Evolutionary conservation across 192 early-diverging fungal genomes (phyloP).

Genomic region (Obelidium mucronatum): DNA sequence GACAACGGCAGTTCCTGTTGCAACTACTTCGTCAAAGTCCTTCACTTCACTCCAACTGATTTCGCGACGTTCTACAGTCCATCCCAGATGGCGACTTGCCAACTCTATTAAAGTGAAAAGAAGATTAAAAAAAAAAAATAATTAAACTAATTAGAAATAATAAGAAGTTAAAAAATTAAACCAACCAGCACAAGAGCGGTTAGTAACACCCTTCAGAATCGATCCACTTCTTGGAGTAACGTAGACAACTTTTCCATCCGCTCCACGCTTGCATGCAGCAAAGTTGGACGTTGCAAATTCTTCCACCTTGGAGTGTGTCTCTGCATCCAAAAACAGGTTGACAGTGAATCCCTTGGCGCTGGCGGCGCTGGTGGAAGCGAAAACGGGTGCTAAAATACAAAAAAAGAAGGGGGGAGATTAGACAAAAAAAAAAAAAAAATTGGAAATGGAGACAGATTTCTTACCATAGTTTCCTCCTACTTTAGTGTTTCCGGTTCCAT

Average conservation of each 20-base stretch:
- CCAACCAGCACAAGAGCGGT: slow-evolving; percentile 45
- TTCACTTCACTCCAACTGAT: slow-evolving; percentile 65
- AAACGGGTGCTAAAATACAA: slow-evolving; percentile 53
- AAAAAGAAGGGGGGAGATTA: too few species aligned
- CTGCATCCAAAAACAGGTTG: slow-evolving; percentile 75
- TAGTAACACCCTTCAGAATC: slow-evolving; percentile 74
- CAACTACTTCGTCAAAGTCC: slow-evolving; percentile 63
- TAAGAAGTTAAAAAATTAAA: neutral
- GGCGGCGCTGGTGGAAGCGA: slow-evolving; percentile 64
- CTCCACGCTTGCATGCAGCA: slow-evolving; percentile 56
- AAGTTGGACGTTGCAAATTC: slow-evolving; percentile 85
- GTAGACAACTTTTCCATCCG: slow-evolving; percentile 58
- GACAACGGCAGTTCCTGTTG: slow-evolving; percentile 76
- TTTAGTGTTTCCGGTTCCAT: slow-evolving; percentile 68
- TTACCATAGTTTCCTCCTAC: slow-evolving; percentile 76
- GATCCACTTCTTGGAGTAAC: slow-evolving; percentile 71
- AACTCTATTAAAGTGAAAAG: slow-evolving; percentile 57
- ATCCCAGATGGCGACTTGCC: slow-evolving; percentile 65
- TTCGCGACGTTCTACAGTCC: slow-evolving; percentile 62
- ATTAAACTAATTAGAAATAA: neutral
- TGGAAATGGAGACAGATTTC: too few species aligned
- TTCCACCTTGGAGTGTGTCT: slow-evolving; percentile 69
- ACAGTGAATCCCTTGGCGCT: slow-evolving; percentile 73
- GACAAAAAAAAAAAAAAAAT: too few species aligned
- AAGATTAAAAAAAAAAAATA: neutral